phyloP scores from a whole-genome alignment of 352 stramenopile genomes.

The Globisporangium lucens region DNA sequence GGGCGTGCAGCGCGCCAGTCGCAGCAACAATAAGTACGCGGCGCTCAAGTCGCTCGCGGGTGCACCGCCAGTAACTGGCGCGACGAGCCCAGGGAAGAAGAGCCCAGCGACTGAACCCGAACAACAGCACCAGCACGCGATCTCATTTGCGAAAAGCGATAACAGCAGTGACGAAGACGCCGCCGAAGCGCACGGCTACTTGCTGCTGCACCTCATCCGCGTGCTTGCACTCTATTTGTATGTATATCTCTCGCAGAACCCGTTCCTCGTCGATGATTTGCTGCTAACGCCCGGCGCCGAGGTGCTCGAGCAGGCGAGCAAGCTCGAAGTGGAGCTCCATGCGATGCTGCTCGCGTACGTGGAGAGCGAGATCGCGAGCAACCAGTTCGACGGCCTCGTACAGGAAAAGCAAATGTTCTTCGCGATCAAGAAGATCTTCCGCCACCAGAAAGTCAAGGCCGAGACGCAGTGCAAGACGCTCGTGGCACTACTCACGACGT shows the following conservation, averaged over 20 bases:
- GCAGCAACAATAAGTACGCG: conserved; percentile 2
- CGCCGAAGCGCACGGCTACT: conserved; percentile 20
- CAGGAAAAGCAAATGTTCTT: conserved; percentile 51
- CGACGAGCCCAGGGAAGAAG: neutral
- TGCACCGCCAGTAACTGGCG: neutral
- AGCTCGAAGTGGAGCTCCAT: conserved; percentile 34
- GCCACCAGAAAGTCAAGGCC: conserved; percentile 34
- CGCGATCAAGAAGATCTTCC: conserved; percentile 50
- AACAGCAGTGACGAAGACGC: neutral
- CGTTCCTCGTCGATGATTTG: conserved; percentile 32
- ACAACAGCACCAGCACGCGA: neutral
- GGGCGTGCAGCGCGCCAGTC: neutral
- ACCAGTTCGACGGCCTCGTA: conserved; percentile 61
- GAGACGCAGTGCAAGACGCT: conserved; percentile 38
- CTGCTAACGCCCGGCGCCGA: conserved; percentile 23
- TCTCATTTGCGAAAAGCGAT: conserved; percentile 1
- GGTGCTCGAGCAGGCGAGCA: conserved; percentile 19
- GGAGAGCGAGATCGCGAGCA: conserved; percentile 43
- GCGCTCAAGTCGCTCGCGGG: neutral
- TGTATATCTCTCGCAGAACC: conserved; percentile 44
- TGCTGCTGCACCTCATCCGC: conserved; percentile 63
- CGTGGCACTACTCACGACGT: conserved; percentile 37
- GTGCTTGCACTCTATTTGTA: conserved; percentile 63
- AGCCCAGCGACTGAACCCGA: neutral
- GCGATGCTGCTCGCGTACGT: conserved; percentile 37